Percentiles rank a stretch among this genome's conserved stretches.
These are phyloP conservation scores for Monosporascus sp. DNA, from an alignment of 2,329 filamentous ascomycete genomes.

Conservation along the genomic window DNA sequence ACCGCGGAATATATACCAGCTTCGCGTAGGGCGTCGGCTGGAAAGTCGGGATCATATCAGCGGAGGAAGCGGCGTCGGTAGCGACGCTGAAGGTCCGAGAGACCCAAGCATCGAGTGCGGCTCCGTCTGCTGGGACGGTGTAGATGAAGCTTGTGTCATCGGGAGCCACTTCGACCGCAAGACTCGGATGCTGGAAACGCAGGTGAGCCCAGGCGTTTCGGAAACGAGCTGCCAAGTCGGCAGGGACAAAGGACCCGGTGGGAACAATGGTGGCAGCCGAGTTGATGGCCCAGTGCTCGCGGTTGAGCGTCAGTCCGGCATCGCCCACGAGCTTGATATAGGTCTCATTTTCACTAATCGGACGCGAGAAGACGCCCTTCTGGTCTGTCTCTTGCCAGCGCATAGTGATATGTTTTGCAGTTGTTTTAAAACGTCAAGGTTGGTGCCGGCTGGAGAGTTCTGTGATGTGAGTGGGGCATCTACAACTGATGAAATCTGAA, in stretches of 20 bases:
- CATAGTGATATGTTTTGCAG: background rate
- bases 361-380: slow-evolving; percentile 1
- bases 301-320: slow-evolving; percentile 16
- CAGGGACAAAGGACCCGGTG: slow-evolving; percentile 9
- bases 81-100: slow-evolving; percentile 14
- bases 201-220: slow-evolving; percentile 13
- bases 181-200: slow-evolving; percentile 16
- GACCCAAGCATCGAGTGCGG: slow-evolving; percentile 13
- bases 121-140: slow-evolving; percentile 10
- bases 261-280: slow-evolving; percentile 16
- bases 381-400: background rate
- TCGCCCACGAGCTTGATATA: slow-evolving; percentile 28
- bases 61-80: slow-evolving; percentile 9
- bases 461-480: too few species aligned
- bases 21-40: slow-evolving; percentile 14
- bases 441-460: too few species aligned
- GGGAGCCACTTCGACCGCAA: slow-evolving; percentile 10
- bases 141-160: slow-evolving; percentile 11
- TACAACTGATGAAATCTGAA: too few species aligned
- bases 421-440: too few species aligned
- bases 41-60: slow-evolving; percentile 15
- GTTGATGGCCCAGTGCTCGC: slow-evolving; percentile 29
- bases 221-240: slow-evolving; percentile 12
- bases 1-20: slow-evolving; percentile 13
- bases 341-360: slow-evolving; percentile 15